A percentile compares a stretch with the other conserved stretches of the same genome.
Evolutionary conservation across 768 basidiomycete species (phyloP).

Genomic region (Podaxis mareebaensis): DNA sequence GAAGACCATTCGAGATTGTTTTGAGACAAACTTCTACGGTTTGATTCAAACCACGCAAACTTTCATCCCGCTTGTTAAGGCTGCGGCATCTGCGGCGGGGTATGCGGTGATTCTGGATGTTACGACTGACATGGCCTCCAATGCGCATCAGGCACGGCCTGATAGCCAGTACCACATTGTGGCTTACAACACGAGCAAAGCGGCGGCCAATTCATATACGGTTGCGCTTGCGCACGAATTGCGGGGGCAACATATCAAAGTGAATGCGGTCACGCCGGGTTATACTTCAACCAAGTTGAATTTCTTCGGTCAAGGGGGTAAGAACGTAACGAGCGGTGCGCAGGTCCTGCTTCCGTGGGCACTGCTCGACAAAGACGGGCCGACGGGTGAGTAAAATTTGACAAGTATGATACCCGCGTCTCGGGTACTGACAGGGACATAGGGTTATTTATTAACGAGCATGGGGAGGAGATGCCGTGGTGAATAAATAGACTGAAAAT

Average conservation of each 20-base stretch:
- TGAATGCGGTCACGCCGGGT: constrained; percentile 66
- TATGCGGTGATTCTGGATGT: constrained; percentile 43
- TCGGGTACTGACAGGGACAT: not conserved
- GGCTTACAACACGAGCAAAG: constrained; percentile 72
- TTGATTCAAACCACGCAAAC: constrained; percentile 42
- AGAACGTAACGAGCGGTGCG: constrained; percentile 36
- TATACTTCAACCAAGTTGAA: constrained; percentile 48
- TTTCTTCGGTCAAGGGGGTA: constrained; percentile 36
- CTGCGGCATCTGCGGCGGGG: constrained; percentile 27
- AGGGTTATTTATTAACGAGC: constrained; percentile 35
- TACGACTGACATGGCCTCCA: constrained; percentile 46
- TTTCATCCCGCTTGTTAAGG: constrained; percentile 42
- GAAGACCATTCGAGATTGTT: constrained; percentile 32
- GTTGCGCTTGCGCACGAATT: constrained; percentile 68
- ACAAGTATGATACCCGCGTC: not conserved
- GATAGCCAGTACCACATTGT: constrained; percentile 33
- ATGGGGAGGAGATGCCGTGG: constrained; percentile 37
- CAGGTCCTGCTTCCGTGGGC: constrained; percentile 38
- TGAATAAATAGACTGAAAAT: constrained; percentile 22
- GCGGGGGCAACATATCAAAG: constrained; percentile 49
- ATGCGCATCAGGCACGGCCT: constrained; percentile 33
- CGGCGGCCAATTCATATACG: constrained; percentile 61
- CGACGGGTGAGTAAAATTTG: constrained; percentile 31
- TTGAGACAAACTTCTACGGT: constrained; percentile 46
- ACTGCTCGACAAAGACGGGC: constrained; percentile 39